Percentiles rank a stretch among this genome's conserved stretches.
These are phyloP conservation scores for Plasmodium yoelii DNA, from an alignment of 169 alveolate genomes.

Conservation along the genomic window DNA sequence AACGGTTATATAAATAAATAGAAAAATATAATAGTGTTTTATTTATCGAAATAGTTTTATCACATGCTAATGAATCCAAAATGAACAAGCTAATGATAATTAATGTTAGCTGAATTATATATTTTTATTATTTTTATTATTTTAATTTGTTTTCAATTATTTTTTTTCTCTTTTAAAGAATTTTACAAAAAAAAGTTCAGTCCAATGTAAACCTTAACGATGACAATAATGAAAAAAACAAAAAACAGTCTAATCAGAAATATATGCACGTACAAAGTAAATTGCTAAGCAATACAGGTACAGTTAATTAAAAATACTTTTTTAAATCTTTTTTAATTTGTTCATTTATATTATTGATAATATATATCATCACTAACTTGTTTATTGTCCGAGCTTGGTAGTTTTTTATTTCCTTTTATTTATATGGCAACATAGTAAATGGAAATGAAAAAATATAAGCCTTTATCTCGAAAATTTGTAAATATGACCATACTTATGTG, in stretches of 20 bases:
- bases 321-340: no score
- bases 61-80: not conserved
- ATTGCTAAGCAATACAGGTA: constrained; percentile 71
- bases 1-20: constrained; percentile 26
- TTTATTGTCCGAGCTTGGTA: no score
- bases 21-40: not conserved
- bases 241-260: constrained; percentile 41
- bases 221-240: constrained; percentile 29
- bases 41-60: not conserved
- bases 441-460: no score
- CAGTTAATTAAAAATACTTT: not conserved
- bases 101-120: not conserved
- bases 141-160: not conserved
- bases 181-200: constrained; percentile 67
- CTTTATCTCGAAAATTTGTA: no score
- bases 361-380: not conserved
- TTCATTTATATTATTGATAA: not conserved
- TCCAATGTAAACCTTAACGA: constrained; percentile 35
- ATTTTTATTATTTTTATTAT: no score
- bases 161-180: not conserved
- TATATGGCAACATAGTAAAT: no score
- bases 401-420: no score
- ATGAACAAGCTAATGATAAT: no score
- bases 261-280: constrained; percentile 72
- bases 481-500: no score